Conservation (phyloP, 2,329 filamentous ascomycete species). For the Cytospora piceicola region DNA sequence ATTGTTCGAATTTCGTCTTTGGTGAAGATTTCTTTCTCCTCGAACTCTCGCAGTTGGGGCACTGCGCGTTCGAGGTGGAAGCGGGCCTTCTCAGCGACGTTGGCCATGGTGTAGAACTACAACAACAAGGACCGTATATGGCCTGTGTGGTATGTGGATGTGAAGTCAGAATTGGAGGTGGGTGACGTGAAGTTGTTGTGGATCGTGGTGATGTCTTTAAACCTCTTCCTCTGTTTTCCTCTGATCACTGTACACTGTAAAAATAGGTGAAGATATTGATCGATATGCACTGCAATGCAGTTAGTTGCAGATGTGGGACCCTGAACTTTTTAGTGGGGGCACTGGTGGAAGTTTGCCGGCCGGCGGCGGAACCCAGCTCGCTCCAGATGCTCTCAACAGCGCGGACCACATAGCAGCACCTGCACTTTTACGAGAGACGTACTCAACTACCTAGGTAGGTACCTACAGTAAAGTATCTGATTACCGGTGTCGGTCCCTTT, state of each 20-base stretch:
- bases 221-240: background rate
- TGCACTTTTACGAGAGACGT: too few species aligned
- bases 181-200: background rate
- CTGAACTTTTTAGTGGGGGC: slow-evolving; percentile 23
- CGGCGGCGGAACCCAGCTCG: background rate
- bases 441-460: too few species aligned
- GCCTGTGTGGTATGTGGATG: background rate
- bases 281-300: background rate
- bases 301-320: background rate
- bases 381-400: too few species aligned
- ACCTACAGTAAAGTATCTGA: background rate
- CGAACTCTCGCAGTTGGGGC: slow-evolving; percentile 88
- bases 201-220: background rate
- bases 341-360: background rate
- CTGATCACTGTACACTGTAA: background rate
- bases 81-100: slow-evolving; percentile 88
- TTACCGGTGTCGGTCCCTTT: background rate
- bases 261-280: background rate
- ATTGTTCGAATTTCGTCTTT: slow-evolving; percentile 90
- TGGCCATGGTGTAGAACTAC: slow-evolving; percentile 65
- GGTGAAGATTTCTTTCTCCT: slow-evolving; percentile 88
- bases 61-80: slow-evolving; percentile 93
- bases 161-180: background rate
- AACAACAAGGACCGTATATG: background rate
- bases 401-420: too few species aligned